Percentiles rank a stretch among this genome's conserved stretches.
Evolutionary conservation across 192 early-diverging fungal species (phyloP).

Genomic region (Gryganskiella cystojenkinii): DNA sequence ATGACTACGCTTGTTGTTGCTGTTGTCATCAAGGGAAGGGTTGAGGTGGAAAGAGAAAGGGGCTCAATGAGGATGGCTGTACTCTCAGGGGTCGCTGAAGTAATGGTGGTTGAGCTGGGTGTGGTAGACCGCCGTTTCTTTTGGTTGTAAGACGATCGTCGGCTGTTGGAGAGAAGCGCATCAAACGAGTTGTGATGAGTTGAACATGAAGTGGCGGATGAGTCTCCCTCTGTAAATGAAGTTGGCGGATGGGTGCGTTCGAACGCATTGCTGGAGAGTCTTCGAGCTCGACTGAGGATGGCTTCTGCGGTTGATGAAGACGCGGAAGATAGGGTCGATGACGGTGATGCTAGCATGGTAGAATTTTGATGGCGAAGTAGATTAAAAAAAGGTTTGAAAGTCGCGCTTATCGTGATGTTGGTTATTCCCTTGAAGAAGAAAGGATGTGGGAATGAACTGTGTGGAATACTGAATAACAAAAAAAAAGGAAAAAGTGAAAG

Average conservation of each 20-base stretch:
- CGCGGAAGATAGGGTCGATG: conserved; percentile 1
- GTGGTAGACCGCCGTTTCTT: too few relatives aligned
- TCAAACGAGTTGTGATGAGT: not conserved
- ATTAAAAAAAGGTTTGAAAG: not conserved
- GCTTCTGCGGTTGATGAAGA: conserved; percentile 30
- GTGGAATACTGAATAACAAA: not conserved
- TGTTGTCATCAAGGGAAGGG: too few relatives aligned
- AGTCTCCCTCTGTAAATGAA: conserved; percentile 30
- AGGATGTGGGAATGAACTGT: not conserved
- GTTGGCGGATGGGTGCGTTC: conserved; percentile 19
- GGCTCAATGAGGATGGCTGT: too few relatives aligned
- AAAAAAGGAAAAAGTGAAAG: not conserved
- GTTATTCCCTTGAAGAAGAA: not conserved
- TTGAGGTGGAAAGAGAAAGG: too few relatives aligned
- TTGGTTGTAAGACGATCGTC: too few relatives aligned
- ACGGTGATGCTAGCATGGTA: not conserved
- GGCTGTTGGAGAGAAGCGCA: not conserved
- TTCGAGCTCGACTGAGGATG: conserved; percentile 30
- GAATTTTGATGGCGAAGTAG: not conserved
- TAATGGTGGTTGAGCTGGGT: too few relatives aligned
- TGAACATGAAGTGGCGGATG: not conserved
- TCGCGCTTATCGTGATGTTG: not conserved
- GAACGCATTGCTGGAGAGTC: conserved; percentile 40
- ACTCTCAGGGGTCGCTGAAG: too few relatives aligned
- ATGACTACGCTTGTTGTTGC: too few relatives aligned